Conservation (phyloP, 2,329 filamentous ascomycete species). For the Westerdykella ornata region DNA sequence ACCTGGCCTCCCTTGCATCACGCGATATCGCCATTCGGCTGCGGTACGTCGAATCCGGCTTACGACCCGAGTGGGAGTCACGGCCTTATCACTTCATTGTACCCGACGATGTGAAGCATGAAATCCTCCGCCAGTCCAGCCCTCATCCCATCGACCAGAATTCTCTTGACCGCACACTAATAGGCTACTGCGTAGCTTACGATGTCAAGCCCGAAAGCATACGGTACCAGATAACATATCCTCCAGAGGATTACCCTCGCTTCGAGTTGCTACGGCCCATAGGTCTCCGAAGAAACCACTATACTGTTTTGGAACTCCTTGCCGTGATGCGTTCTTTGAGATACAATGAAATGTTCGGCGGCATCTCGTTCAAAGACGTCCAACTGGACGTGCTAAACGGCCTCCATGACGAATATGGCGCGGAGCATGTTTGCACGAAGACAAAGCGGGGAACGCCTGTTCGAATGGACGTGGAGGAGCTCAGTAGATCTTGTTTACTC, state of each 20-base stretch:
- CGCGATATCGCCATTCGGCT: constrained; percentile 59
- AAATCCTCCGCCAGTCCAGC: constrained; percentile 29
- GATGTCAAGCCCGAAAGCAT: constrained; percentile 61
- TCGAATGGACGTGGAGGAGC: constrained; percentile 47
- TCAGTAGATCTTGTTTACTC: constrained; percentile 52
- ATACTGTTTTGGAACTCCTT: constrained; percentile 57
- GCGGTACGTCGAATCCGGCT: constrained; percentile 54
- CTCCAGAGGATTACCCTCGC: constrained; percentile 56
- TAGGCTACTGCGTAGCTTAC: constrained; percentile 64
- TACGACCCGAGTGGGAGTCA: constrained; percentile 60
- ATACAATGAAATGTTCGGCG: constrained; percentile 63
- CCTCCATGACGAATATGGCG: constrained; percentile 53
- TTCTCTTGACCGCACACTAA: constrained; percentile 59
- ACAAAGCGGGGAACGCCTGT: constrained; percentile 53
- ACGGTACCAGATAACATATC: constrained; percentile 35
- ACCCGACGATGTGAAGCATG: constrained; percentile 43
- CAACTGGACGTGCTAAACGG: constrained; percentile 59
- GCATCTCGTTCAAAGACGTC: constrained; percentile 61
- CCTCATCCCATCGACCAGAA: constrained; percentile 54
- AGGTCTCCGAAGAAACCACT: constrained; percentile 46
- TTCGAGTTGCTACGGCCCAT: constrained; percentile 58
- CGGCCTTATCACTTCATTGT: constrained; percentile 58
- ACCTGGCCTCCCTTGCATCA: constrained; percentile 58
- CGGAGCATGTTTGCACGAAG: constrained; percentile 55
- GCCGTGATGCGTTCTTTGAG: constrained; percentile 63